phyloP scores from a whole-genome alignment of 371 early-diverging fungal genomes.

The Dichotomocladium elegans region DNA sequence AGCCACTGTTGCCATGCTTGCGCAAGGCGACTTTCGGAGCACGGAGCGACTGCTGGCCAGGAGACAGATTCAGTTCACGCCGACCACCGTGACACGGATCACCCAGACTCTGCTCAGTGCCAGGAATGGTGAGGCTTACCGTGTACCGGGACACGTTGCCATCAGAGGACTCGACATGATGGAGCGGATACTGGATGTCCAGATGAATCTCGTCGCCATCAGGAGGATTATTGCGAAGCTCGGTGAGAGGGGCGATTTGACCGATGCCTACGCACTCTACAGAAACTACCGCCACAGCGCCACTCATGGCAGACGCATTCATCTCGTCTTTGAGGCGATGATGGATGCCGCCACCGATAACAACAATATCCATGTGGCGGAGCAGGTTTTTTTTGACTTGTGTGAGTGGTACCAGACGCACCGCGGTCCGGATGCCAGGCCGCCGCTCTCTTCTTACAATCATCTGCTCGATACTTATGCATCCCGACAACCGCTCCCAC shows the following conservation, averaged over 20 bases:
- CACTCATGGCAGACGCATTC: neutral
- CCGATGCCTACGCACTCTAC: constrained; percentile 23
- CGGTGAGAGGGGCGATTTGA: constrained; percentile 28
- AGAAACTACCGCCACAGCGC: constrained; percentile 14
- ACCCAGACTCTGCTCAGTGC: constrained; percentile 10
- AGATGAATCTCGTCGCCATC: constrained; percentile 14
- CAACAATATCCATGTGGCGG: constrained; percentile 19
- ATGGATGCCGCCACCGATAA: constrained; percentile 30
- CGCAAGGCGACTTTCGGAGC: constrained; percentile 9
- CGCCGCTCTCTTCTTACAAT: constrained; percentile 63
- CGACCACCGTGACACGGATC: constrained; percentile 21
- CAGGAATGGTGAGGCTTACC: constrained; percentile 2
- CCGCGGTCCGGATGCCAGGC: constrained; percentile 25
- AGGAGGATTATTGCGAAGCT: constrained; percentile 20
- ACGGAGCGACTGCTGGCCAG: constrained; percentile 3
- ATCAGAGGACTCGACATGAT: constrained; percentile 14
- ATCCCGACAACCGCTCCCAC: constrained; percentile 24
- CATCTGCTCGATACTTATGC: constrained; percentile 78
- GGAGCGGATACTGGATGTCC: constrained; percentile 21
- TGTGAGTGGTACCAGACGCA: neutral
- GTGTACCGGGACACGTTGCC: constrained; percentile 2
- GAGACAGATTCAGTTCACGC: constrained; percentile 17
- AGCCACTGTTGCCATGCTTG: constrained; percentile 13
- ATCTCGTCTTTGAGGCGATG: constrained; percentile 21
- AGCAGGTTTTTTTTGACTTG: constrained; percentile 31